phyloP scores from a whole-genome alignment of 1,139 yeast species.

The Yamadazyma taylorii region DNA sequence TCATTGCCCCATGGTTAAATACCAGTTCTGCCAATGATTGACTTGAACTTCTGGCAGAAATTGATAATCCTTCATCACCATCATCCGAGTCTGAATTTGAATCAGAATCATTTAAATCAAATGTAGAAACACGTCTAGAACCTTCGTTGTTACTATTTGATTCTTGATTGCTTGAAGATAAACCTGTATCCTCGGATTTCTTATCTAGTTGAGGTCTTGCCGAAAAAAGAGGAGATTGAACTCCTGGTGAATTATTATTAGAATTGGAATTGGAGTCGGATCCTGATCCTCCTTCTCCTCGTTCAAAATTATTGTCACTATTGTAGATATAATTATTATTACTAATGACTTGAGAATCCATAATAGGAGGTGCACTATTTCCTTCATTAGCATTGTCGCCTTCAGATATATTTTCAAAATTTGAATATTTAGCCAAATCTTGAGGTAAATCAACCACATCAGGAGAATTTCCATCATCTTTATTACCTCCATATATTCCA shows the following conservation, averaged over 20 bases:
- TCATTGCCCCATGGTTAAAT: constrained; percentile 28
- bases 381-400: neutral
- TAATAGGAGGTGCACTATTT: constrained; percentile 23
- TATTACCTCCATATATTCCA: constrained; percentile 33
- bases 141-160: neutral
- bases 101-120: constrained; percentile 9
- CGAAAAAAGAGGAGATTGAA: constrained; percentile 1
- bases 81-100: constrained; percentile 22
- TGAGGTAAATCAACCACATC: constrained; percentile 48
- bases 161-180: neutral
- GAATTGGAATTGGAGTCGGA: neutral
- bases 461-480: constrained; percentile 25
- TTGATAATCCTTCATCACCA: constrained; percentile 40
- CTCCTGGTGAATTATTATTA: constrained; percentile 1
- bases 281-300: neutral
- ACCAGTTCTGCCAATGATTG: constrained; percentile 50
- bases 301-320: constrained; percentile 10
- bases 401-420: constrained; percentile 35
- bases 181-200: neutral
- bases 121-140: neutral
- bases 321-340: constrained; percentile 14
- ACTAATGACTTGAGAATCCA: constrained; percentile 20
- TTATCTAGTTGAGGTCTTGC: too few species aligned
- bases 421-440: constrained; percentile 43
- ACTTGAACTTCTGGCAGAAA: constrained; percentile 41